Base-by-base conservation (phyloP, 257 asterid genomes). In the Plantago elongata region DNA sequence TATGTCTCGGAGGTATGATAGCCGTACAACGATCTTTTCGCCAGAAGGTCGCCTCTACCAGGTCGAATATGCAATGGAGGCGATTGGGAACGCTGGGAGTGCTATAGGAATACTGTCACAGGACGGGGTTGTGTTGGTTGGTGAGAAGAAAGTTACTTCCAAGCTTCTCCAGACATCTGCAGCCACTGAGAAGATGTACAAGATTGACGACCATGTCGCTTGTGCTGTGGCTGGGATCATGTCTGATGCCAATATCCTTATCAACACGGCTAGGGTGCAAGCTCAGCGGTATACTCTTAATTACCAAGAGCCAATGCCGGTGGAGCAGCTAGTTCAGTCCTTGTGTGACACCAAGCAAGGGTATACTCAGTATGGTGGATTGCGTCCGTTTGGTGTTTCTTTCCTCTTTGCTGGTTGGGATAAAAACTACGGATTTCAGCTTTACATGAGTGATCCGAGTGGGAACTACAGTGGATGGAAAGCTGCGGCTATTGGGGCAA, bases 391-490 rank as follows among this genome's bases (percentile, higher is more conserved):
- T 75, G 97, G 97, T 15, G 97, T 89, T 64, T 89, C 97, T 0
- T 89, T 89, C 64, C 92, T 89, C 15, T 89, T 89, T 74, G 97
- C 97, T 9, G 97, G 97, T 40, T 87, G 97, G 95, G 97, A 89
- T 67, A 89, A 89, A 29, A 89, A 89, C 76, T 89, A 84, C 7
- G 97, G 94, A 5, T 89, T 89, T 62, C 97, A 89, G 85, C 97
- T 89, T 9, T 89, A 84, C 79, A 83, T 89, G 97, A 89, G 97
- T 9, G 97, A 89, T 64, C 97, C 97, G 7, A 89, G 97, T 83
- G 97, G 97, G 54, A 89, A 89, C 69, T 89, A 83, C 63, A 84
- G 89, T 60, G 97, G 97, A 18, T 89, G 95, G 97, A 89, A 89
- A 66, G 95, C 97, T 14, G 94, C 97, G 40, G 95, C 95, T 44